A percentile compares a stretch with the other conserved stretches of the same genome.
phyloP scores from a whole-genome alignment of 1,284 basidiomycete species.

The Ceraceosorus bombacis region DNA sequence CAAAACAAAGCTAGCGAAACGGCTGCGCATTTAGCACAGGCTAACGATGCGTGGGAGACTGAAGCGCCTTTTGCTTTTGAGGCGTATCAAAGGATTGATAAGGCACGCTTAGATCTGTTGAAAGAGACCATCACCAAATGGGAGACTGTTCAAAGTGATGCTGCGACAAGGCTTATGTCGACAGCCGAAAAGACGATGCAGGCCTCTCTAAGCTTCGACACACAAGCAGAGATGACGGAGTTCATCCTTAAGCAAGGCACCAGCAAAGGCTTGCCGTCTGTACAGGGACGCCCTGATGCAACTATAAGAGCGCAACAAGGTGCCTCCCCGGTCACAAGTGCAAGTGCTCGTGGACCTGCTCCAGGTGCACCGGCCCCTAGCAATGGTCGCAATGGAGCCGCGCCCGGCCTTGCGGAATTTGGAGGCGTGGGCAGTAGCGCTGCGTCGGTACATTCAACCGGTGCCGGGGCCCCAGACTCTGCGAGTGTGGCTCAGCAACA shows the following conservation, averaged over 20 bases:
- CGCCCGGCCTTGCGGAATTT: conserved; percentile 20
- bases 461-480: conserved; percentile 9
- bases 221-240: conserved; percentile 36
- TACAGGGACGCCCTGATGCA: background rate
- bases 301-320: background rate
- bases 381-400: conserved; percentile 16
- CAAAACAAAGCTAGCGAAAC: conserved; percentile 34
- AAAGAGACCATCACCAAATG: conserved; percentile 39
- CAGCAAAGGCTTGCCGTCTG: background rate
- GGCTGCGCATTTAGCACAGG: conserved; percentile 25
- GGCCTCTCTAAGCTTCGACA: conserved; percentile 31
- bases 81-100: conserved; percentile 40
- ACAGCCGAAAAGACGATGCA: conserved; percentile 40
- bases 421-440: conserved; percentile 17
- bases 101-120: conserved; percentile 35
- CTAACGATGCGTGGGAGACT: conserved; percentile 33
- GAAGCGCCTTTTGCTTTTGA: conserved; percentile 36
- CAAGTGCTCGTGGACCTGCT: background rate
- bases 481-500: conserved; percentile 12
- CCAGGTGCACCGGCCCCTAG: conserved; percentile 12
- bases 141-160: conserved; percentile 37
- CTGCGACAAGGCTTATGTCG: conserved; percentile 33
- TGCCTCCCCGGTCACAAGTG: background rate
- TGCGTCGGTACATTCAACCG: conserved; percentile 24
- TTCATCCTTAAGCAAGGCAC: conserved; percentile 34